Evolutionary conservation across 2,329 filamentous ascomycete genomes (phyloP).

Genomic region (Aureobasidium melanogenum): DNA sequence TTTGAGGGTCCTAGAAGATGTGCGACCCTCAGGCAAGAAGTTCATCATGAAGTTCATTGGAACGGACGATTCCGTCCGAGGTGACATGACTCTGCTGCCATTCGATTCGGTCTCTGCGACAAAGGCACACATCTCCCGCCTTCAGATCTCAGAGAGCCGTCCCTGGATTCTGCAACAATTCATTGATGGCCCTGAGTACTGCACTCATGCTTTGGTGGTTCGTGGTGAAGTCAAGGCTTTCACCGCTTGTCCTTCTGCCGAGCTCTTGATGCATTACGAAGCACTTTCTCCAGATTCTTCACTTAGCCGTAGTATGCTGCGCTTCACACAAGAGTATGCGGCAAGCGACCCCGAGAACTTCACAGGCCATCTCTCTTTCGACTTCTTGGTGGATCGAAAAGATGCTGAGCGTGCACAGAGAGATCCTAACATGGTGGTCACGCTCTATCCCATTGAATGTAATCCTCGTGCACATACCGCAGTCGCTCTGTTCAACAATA

Average conservation of each 20-base stretch:
- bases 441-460: slow-evolving; percentile 60
- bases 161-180: slow-evolving; percentile 65
- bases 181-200: slow-evolving; percentile 57
- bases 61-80: slow-evolving; percentile 51
- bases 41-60: slow-evolving; percentile 62
- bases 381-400: slow-evolving; percentile 55
- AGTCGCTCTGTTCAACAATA: slow-evolving; percentile 48
- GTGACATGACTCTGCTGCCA: slow-evolving; percentile 58
- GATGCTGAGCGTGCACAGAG: slow-evolving; percentile 22
- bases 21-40: slow-evolving; percentile 27
- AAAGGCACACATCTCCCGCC: slow-evolving; percentile 42
- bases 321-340: slow-evolving; percentile 54
- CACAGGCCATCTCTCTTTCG: slow-evolving; percentile 65
- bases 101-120: slow-evolving; percentile 46
- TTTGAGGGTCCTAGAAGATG: slow-evolving; percentile 41
- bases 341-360: slow-evolving; percentile 39
- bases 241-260: slow-evolving; percentile 54
- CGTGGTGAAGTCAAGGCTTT: slow-evolving; percentile 56
- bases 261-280: slow-evolving; percentile 58
- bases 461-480: slow-evolving; percentile 64
- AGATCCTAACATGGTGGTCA: slow-evolving; percentile 19
- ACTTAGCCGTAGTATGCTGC: slow-evolving; percentile 52
- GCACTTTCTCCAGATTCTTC: slow-evolving; percentile 47
- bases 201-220: slow-evolving; percentile 62
- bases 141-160: slow-evolving; percentile 45